Evolutionary conservation across 208 protist genomes (phyloP).

Genomic region (Phytomonas sp.): DNA sequence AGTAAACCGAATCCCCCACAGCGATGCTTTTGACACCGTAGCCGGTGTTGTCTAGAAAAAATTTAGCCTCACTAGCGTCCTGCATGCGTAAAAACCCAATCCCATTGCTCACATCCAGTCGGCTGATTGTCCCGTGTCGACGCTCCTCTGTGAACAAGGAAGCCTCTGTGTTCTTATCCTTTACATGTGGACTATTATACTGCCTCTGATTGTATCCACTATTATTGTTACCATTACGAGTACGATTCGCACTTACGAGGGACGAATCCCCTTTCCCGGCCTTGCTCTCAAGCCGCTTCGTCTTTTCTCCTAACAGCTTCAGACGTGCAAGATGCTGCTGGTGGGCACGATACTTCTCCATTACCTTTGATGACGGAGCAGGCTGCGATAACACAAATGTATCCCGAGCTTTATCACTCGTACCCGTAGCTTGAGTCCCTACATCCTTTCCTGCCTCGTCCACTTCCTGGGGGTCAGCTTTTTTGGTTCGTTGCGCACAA

Average conservation of each 20-base stretch:
- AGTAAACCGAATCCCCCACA: constrained; percentile 60
- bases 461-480: background rate
- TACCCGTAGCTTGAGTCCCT: background rate
- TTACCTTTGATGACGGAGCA: constrained; percentile 11
- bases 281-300: constrained; percentile 14
- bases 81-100: constrained; percentile 71
- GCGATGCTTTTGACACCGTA: constrained; percentile 64
- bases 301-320: constrained; percentile 61
- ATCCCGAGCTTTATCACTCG: background rate
- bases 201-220: background rate
- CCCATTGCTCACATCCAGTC: constrained; percentile 56
- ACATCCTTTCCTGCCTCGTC: background rate
- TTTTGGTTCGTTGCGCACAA: constrained; percentile 19
- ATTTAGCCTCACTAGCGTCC: constrained; percentile 69
- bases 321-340: constrained; percentile 60
- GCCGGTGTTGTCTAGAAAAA: constrained; percentile 77
- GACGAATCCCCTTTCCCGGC: background rate
- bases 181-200: background rate
- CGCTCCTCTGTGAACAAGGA: constrained; percentile 65
- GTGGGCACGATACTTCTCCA: constrained; percentile 49
- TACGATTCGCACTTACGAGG: background rate
- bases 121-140: constrained; percentile 51
- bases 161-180: background rate
- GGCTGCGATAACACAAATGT: background rate
- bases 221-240: background rate